These are phyloP conservation scores for Kurtzmaniella quercitrusa DNA, from an alignment of 1,139 yeast species.

Conservation along the genomic window DNA sequence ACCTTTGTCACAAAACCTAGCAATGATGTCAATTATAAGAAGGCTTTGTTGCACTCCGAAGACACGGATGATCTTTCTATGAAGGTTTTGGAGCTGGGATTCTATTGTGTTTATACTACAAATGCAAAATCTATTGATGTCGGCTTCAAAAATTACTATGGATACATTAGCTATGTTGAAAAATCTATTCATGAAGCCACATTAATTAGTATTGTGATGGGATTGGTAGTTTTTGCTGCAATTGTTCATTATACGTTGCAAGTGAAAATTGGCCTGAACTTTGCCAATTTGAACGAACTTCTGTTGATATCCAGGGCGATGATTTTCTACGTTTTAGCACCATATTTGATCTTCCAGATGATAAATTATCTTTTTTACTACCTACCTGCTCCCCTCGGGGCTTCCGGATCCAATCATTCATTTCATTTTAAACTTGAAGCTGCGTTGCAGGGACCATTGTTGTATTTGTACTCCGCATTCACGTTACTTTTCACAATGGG, in stretches of 20 bases:
- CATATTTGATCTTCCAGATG: constrained; percentile 14
- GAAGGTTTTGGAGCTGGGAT: constrained; percentile 22
- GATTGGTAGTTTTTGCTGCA: constrained; percentile 16
- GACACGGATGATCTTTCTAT: constrained; percentile 8
- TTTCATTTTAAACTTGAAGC: not conserved
- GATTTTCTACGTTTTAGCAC: constrained; percentile 27
- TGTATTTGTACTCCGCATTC: constrained; percentile 5
- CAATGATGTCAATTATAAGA: constrained; percentile 6
- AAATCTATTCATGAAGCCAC: constrained; percentile 19
- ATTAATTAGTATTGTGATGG: constrained; percentile 15
- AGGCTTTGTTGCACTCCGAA: constrained; percentile 10
- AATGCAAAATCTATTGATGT: not conserved
- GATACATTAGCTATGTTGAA: constrained; percentile 21
- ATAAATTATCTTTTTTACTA: not conserved
- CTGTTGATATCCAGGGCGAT: constrained; percentile 33
- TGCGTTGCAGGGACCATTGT: not conserved
- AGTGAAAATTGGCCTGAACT: constrained; percentile 27
- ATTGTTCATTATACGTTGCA: constrained; percentile 26
- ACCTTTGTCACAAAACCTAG: constrained; percentile 10
- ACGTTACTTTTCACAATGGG: constrained; percentile 37
- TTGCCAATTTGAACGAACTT: constrained; percentile 27
- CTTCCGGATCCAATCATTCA: not conserved
- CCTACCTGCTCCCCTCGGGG: not conserved
- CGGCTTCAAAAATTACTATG: constrained; percentile 21
- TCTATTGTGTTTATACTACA: constrained; percentile 33